These are phyloP conservation scores for Fusarium clavum DNA, from an alignment of 2,329 filamentous ascomycete genomes.

Conservation along the genomic window DNA sequence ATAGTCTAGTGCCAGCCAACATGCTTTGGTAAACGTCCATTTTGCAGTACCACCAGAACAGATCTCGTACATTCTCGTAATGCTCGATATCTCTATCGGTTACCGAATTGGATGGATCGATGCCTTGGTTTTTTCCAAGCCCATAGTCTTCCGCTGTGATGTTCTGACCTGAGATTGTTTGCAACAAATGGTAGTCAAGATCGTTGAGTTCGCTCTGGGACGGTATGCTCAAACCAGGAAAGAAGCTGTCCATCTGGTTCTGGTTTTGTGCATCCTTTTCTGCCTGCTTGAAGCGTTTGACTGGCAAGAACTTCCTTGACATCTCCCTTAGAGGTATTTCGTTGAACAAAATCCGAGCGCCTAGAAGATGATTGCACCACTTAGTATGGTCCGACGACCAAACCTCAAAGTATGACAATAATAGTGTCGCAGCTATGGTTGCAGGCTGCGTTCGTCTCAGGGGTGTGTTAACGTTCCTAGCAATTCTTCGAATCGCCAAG, in stretches of 20 bases:
- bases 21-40: slow-evolving; percentile 94
- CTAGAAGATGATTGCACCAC: slow-evolving; percentile 93
- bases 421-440: slow-evolving; percentile 86
- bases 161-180: slow-evolving; percentile 54
- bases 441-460: slow-evolving; percentile 78
- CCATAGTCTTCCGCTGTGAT: slow-evolving; percentile 56
- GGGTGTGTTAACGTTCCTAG: slow-evolving; percentile 77
- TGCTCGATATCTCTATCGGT: slow-evolving; percentile 77
- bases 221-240: slow-evolving; percentile 41
- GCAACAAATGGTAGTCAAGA: slow-evolving; percentile 57
- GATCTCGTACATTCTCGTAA: slow-evolving; percentile 83
- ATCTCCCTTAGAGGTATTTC: slow-evolving; percentile 84
- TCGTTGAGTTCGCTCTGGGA: slow-evolving; percentile 49
- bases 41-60: slow-evolving; percentile 97
- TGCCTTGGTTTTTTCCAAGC: slow-evolving; percentile 46
- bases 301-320: slow-evolving; percentile 75
- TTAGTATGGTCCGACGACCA: slow-evolving; percentile 95
- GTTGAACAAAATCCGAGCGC: slow-evolving; percentile 82
- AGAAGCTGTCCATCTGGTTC: slow-evolving; percentile 47
- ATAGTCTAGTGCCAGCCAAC: slow-evolving; percentile 83
- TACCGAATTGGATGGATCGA: slow-evolving; percentile 41
- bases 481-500: slow-evolving; percentile 81
- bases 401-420: slow-evolving; percentile 93
- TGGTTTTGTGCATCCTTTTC: slow-evolving; percentile 53
- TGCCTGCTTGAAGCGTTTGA: slow-evolving; percentile 61